Percentiles rank a stretch among this genome's conserved stretches.
These are phyloP conservation scores for Tolypocladium album DNA, from an alignment of 2,329 filamentous ascomycete genomes.

Conservation along the genomic window DNA sequence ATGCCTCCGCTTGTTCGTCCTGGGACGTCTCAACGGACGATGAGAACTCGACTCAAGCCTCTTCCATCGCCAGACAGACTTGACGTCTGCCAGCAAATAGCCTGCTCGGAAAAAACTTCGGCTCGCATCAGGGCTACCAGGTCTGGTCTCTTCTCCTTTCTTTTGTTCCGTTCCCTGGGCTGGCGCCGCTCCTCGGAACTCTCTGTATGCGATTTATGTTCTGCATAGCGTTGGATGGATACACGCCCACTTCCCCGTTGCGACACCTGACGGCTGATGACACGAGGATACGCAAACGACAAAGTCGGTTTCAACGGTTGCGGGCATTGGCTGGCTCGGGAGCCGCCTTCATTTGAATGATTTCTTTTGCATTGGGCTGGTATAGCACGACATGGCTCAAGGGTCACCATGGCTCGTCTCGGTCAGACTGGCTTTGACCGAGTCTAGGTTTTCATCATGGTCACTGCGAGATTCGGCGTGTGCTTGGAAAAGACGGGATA, in stretches of 20 bases:
- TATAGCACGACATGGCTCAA: background rate
- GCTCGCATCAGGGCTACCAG: background rate
- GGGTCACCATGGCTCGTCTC: background rate
- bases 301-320: background rate
- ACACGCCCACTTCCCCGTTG: background rate
- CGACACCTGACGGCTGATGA: background rate
- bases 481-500: slow-evolving; percentile 4
- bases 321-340: background rate
- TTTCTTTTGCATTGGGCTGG: background rate
- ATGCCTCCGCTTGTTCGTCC: background rate
- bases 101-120: background rate
- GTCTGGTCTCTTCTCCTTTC: background rate
- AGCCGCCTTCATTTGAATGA: background rate
- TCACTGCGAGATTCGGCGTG: background rate
- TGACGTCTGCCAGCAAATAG: background rate
- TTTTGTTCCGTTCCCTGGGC: background rate
- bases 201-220: background rate
- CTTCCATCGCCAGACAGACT: background rate
- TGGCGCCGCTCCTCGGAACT: background rate
- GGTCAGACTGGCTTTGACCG: background rate
- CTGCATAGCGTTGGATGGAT: background rate
- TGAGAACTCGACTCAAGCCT: background rate
- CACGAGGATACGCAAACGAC: background rate
- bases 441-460: background rate
- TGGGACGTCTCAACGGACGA: background rate